Base-by-base conservation (phyloP, 140 eudicot genomes). In the Flaveria floridana region DNA sequence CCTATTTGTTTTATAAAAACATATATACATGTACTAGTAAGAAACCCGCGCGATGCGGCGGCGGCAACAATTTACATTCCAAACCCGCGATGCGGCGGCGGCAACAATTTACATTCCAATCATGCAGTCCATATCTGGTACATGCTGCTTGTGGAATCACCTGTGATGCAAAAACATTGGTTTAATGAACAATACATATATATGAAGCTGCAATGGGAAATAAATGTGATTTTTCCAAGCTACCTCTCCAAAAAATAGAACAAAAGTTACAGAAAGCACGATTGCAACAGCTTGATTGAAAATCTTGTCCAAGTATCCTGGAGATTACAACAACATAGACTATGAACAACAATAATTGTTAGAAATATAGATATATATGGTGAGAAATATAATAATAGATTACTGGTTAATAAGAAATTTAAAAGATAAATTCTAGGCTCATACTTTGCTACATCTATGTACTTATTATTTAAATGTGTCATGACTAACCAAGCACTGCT, bases 121-220 rank as follows among this genome's bases (percentile, higher is more conserved):
- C n/a, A n/a, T n/a, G n/a, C n/a, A 94, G 97, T 75, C 99, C 99
- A 88, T 94, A 94, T 83, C 99, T 87, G 71, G 95, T 88, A 76
- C 97, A 94, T 59, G 88, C 83, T 63, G 99, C 89, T 91, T 94
- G 99, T 25, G 99, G 99, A 82, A 94, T 94, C 80, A 94, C 99
- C 98, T 92, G 86, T 51, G 7, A 83, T 67, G 62, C n/a, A 67
- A 47, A 58, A 61, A 66, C 37, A 62, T 16, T 4, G 23, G 34
- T 84, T 25, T 59, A 68, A 39, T 50, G 28, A 79, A 50, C 11
- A 26, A 55, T 65, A 62, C 37, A 28, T 19, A 34, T 8, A 72
- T 48, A 71, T 58, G 51, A 50, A 75, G 9, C n/a, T 44, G 7
- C 16, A 28, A 25, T 53, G 50, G 28, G 61, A 6, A 47, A 50